These are phyloP conservation scores for Hypomontagnella submonticulosa DNA, from an alignment of 495 filamentous ascomycete species.

Conservation along the genomic window DNA sequence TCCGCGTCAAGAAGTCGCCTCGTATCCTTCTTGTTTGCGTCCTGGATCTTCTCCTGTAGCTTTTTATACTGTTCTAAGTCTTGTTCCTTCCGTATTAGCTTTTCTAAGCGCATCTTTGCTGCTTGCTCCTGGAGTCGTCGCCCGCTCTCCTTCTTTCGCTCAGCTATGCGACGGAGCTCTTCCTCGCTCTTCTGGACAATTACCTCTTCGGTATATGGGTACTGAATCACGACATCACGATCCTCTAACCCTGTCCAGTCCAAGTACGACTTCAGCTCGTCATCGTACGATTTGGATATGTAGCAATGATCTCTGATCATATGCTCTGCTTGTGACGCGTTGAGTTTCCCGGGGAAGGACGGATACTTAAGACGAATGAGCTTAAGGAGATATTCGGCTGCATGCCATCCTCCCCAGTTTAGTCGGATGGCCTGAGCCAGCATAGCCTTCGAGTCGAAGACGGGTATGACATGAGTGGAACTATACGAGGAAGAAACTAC, in stretches of 20 bases:
- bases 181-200: conserved; percentile 90
- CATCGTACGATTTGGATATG: conserved; percentile 81
- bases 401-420: conserved; percentile 94
- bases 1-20: conserved; percentile 87
- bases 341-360: conserved; percentile 84
- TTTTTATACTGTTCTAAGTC: conserved; percentile 94
- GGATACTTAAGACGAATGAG: conserved; percentile 94
- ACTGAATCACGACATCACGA: conserved; percentile 87
- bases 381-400: conserved; percentile 88
- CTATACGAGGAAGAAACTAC: conserved; percentile 93
- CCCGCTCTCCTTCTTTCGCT: conserved; percentile 92
- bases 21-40: conserved; percentile 86
- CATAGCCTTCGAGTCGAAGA: conserved; percentile 83
- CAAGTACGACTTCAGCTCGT: conserved; percentile 76
- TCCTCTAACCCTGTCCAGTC: conserved; percentile 92
- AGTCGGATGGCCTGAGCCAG: conserved; percentile 85
- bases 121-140: conserved; percentile 93
- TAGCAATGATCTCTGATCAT: conserved; percentile 92
- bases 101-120: conserved; percentile 94
- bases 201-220: conserved; percentile 91
- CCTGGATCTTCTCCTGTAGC: conserved; percentile 71
- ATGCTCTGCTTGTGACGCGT: conserved; percentile 83
- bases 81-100: conserved; percentile 93
- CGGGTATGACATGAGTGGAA: conserved; percentile 94
- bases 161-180: conserved; percentile 86